Evolutionary conservation across 2,329 filamentous ascomycete species (phyloP).

Genomic region (Stromatinia cepivora): DNA sequence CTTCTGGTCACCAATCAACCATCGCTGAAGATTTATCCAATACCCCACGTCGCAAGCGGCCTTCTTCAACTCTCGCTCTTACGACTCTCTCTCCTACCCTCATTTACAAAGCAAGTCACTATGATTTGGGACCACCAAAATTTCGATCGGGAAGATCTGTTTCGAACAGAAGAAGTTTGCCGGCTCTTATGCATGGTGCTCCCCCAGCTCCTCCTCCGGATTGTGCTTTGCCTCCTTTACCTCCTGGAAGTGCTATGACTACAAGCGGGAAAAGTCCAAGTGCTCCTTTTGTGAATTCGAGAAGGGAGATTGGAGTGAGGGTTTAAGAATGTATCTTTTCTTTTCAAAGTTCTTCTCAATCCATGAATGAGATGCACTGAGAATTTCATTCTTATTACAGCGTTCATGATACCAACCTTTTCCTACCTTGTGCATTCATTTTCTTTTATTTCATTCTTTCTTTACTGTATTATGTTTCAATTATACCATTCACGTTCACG

Average conservation of each 20-base stretch:
- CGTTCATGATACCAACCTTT: constrained; percentile 5
- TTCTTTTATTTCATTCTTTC: background rate
- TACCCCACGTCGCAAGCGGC: constrained; percentile 3
- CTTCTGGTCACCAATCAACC: background rate
- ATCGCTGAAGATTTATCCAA: constrained; percentile 2
- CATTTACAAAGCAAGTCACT: background rate
- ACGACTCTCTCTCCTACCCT: constrained; percentile 14
- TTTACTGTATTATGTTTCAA: background rate
- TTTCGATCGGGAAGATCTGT: constrained; percentile 26
- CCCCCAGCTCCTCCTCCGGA: constrained; percentile 40
- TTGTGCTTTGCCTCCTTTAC: constrained; percentile 40
- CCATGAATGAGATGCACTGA: background rate
- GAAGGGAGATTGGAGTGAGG: constrained; percentile 1
- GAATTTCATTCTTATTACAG: background rate
- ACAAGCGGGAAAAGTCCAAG: constrained; percentile 2
- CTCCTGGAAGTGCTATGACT: constrained; percentile 25
- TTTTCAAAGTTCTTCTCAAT: background rate
- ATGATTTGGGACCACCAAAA: constrained; percentile 1
- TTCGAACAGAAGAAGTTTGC: constrained; percentile 34
- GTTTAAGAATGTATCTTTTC: background rate
- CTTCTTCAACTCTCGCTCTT: constrained; percentile 15
- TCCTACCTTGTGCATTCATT: background rate
- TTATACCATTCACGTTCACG: constrained; percentile 3
- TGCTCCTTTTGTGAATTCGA: constrained; percentile 8
- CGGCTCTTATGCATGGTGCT: constrained; percentile 36